Base-by-base conservation (phyloP, 2,329 filamentous ascomycete species). In the Daldinia sp. region DNA sequence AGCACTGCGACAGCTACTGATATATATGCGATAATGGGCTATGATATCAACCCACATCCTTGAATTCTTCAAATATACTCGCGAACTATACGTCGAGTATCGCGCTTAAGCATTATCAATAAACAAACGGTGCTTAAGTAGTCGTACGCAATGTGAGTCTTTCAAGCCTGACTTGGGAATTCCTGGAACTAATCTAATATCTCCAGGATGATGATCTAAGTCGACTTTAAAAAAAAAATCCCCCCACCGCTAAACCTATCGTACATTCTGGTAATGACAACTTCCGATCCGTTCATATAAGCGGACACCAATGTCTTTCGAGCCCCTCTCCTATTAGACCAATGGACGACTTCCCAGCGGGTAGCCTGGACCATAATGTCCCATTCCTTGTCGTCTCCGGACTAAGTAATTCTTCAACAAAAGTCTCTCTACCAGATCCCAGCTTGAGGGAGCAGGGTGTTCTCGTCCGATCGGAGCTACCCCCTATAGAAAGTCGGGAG, bases 311-410 rank as follows among this genome's bases (percentile, higher is more conserved):
- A 74, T 73, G 73, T 68, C 64, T 71, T 57, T 59, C 63, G 58
- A 67, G 66, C 60, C 65, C 48, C 68, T 58, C 20, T 42, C 28
- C 58, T 46, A 54, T 60, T 62, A 70, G 41, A 71, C 68, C 70
- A 60, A 96, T 96, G 93, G 92, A 96, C 80, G 92, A 88, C 75
- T 95, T 93, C 81, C 92, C 92, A 61, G 79, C 83, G 65, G 91
- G 91, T 80, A 97, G 94, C 83, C 85, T 97, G 79, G 89, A 90
- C 78, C 94, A 96, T 81, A 97, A 96, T 81, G 86, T 97, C 75
- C 95, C 95, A 39, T 86, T 97, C 64, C 82, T 98, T 68, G 84
- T 97, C 53, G 87, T 97, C 37, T 93, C 93, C 41, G 96, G 95
- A 12, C 86, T 98, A 37, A 85, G 81, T 77, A 77, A 77, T 72